Evolutionary conservation across 164 flowering plant genomes (phyloP).

Genomic region (Stephania japonica): DNA sequence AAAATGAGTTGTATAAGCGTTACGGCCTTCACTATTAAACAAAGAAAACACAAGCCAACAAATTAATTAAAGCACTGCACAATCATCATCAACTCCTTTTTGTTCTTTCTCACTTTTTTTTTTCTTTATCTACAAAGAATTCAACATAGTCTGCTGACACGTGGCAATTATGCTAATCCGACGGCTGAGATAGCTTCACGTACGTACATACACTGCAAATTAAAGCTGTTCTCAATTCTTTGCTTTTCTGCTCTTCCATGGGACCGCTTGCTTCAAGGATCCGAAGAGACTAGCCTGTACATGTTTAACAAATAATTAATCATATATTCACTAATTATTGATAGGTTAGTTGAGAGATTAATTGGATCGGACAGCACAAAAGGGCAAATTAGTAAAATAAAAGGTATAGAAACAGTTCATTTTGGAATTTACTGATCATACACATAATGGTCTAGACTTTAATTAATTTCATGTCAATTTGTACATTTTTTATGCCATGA

Average conservation of each 20-base stretch:
- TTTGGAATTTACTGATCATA: too few species aligned
- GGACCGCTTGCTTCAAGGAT: slow-evolving; percentile 48
- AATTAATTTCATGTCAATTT: too few species aligned
- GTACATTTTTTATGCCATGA: too few species aligned
- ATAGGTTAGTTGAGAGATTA: neutral
- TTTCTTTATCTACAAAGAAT: neutral
- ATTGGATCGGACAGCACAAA: slow-evolving; percentile 1
- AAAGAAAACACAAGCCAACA: neutral
- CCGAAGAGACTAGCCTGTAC: slow-evolving; percentile 47
- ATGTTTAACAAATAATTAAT: neutral
- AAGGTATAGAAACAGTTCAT: neutral
- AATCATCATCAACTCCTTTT: neutral
- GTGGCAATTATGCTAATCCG: neutral
- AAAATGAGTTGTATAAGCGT: neutral
- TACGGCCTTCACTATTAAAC: neutral
- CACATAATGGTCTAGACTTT: too few species aligned
- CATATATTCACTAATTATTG: neutral
- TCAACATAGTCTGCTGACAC: neutral
- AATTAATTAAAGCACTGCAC: neutral
- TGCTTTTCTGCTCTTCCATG: slow-evolving; percentile 30
- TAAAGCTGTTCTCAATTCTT: slow-evolving; percentile 9
- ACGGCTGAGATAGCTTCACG: neutral
- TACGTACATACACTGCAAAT: neutral
- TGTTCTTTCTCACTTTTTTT: neutral
- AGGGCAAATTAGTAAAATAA: neutral